These are phyloP conservation scores for Plenodomus lindquistii DNA, from an alignment of 2,329 filamentous ascomycete genomes.

Conservation along the genomic window DNA sequence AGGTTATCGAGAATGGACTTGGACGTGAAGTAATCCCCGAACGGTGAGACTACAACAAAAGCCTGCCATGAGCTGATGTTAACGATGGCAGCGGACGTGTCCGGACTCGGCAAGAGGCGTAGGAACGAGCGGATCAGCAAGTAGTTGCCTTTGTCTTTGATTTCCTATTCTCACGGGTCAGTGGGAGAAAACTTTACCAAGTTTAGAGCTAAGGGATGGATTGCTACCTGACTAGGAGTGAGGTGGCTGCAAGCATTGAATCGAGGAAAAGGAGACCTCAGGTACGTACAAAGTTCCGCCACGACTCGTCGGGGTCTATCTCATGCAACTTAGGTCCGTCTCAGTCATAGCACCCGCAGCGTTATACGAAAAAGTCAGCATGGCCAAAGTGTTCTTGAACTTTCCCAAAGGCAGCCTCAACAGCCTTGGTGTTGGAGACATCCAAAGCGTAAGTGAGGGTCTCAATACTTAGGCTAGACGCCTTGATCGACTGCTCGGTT, in stretches of 20 bases:
- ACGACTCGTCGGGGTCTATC: constrained; percentile 20
- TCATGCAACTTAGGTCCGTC: constrained; percentile 18
- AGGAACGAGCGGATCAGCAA: constrained; percentile 39
- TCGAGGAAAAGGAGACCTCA: neutral
- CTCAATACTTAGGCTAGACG: constrained; percentile 33
- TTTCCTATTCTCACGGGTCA: constrained; percentile 23
- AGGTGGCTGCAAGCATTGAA: neutral
- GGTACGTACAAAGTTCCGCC: constrained; percentile 20
- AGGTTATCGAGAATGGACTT: constrained; percentile 15
- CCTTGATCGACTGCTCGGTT: constrained; percentile 25
- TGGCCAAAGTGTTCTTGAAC: constrained; percentile 19
- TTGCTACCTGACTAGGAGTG: neutral
- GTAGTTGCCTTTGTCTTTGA: constrained; percentile 40
- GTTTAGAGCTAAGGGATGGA: too few relatives aligned
- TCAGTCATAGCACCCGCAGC: constrained; percentile 14
- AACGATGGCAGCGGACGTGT: constrained; percentile 26
- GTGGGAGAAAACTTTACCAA: too few relatives aligned
- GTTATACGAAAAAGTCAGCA: constrained; percentile 25
- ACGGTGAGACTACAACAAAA: constrained; percentile 10
- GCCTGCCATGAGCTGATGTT: constrained; percentile 13
- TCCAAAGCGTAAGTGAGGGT: constrained; percentile 36
- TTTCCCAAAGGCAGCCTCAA: constrained; percentile 19
- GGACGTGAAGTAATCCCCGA: constrained; percentile 14
- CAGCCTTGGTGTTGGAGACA: constrained; percentile 22
- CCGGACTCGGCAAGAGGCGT: constrained; percentile 13